Percentiles rank a stretch among this genome's conserved stretches.
Conservation (phyloP, 495 filamentous ascomycete genomes). For the Annulohypoxylon maeteangense region DNA sequence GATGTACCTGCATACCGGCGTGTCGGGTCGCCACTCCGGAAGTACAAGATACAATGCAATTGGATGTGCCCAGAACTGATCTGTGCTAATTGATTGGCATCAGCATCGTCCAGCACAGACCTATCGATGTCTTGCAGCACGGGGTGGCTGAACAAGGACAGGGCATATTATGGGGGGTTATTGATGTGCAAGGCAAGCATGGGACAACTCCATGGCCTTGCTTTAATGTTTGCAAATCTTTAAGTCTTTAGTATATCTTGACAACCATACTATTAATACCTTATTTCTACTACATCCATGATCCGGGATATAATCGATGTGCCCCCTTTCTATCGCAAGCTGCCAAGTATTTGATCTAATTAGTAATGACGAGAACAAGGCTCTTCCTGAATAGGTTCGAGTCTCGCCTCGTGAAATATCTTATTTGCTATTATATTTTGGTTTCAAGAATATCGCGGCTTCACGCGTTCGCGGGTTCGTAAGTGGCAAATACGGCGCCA, state of each 20-base stretch:
- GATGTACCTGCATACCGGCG: slow-evolving; percentile 52
- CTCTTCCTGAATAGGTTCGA: not conserved
- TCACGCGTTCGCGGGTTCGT: too few species aligned
- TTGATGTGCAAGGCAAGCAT: not conserved
- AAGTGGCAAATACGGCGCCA: slow-evolving; percentile 11
- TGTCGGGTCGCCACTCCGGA: slow-evolving; percentile 49
- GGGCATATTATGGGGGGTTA: too few species aligned
- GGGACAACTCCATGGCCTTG: slow-evolving; percentile 23
- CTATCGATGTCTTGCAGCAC: slow-evolving; percentile 47
- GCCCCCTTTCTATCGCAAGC: slow-evolving; percentile 3
- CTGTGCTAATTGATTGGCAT: slow-evolving; percentile 31
- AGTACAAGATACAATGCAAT: slow-evolving; percentile 39
- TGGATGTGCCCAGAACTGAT: slow-evolving; percentile 18
- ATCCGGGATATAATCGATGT: slow-evolving; percentile 9
- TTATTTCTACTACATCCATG: slow-evolving; percentile 36
- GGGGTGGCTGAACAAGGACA: slow-evolving; percentile 41
- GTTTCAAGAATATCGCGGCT: slow-evolving; percentile 30
- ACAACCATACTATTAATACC: slow-evolving; percentile 34
- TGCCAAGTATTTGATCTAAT: not conserved
- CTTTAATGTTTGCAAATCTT: slow-evolving; percentile 16
- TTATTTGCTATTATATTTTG: slow-evolving; percentile 22
- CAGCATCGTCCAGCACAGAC: slow-evolving; percentile 31
- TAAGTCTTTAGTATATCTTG: slow-evolving; percentile 21
- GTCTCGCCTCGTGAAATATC: not conserved
- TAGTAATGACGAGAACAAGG: not conserved